Evolutionary conservation across 2,329 filamentous ascomycete genomes (phyloP).

Genomic region (Claviceps quebecensis): DNA sequence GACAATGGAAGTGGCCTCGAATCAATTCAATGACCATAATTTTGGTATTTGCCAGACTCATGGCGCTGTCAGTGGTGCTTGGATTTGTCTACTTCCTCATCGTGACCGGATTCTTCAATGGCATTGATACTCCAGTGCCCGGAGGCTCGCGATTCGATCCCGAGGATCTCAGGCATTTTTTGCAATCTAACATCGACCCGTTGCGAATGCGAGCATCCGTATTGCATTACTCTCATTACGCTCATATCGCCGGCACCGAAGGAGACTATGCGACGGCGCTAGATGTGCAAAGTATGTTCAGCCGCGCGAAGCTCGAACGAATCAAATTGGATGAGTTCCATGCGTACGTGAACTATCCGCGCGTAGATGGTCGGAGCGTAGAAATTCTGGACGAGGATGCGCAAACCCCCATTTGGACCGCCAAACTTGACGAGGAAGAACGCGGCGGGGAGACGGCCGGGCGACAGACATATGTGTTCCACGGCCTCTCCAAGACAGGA

Average conservation of each 20-base stretch:
- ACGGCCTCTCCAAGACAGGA: conserved; percentile 77
- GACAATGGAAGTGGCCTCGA: conserved; percentile 19
- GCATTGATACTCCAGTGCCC: conserved; percentile 46
- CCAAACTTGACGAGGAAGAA: conserved; percentile 67
- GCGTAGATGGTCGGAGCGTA: conserved; percentile 59
- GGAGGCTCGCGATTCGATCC: conserved; percentile 63
- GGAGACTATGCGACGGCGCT: conserved; percentile 77
- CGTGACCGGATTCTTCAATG: conserved; percentile 67
- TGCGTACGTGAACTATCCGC: conserved; percentile 89
- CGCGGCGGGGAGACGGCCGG: conserved; percentile 47
- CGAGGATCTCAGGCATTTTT: conserved; percentile 62
- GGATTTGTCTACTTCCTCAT: conserved; percentile 74
- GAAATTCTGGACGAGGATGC: conserved; percentile 61
- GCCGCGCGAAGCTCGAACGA: conserved; percentile 56
- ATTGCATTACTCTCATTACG: conserved; percentile 64
- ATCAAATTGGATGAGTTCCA: conserved; percentile 66
- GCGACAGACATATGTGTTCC: conserved; percentile 65
- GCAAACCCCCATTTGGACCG: conserved; percentile 54
- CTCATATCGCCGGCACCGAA: conserved; percentile 88
- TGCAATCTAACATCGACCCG: conserved; percentile 59
- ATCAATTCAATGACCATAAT: conserved; percentile 30
- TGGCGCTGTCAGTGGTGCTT: conserved; percentile 62
- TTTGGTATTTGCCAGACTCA: conserved; percentile 56
- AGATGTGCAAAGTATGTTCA: conserved; percentile 70
- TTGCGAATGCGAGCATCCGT: conserved; percentile 58